phyloP scores from a whole-genome alignment of 1,284 basidiomycete genomes.

The Boletus smithii region DNA sequence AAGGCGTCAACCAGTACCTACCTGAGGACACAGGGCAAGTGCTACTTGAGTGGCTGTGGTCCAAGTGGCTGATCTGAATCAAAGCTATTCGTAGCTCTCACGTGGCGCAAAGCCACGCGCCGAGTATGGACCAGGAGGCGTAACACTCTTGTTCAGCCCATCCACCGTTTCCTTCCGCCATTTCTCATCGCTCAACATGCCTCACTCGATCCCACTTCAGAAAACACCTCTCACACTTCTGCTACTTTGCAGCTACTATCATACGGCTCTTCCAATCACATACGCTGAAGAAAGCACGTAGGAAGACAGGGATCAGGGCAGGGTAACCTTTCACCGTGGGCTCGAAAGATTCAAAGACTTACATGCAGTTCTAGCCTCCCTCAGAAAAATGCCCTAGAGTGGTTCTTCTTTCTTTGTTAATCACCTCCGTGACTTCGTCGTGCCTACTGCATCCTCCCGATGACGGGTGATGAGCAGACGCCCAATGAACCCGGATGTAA shows the following conservation, averaged over 20 bases:
- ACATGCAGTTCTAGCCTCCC: constrained; percentile 2
- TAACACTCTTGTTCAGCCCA: constrained; percentile 36
- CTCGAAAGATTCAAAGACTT: constrained; percentile 10
- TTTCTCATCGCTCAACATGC: constrained; percentile 31
- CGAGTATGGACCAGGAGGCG: constrained; percentile 31
- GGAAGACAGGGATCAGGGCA: constrained; percentile 26
- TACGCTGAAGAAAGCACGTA: not conserved
- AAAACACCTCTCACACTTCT: constrained; percentile 3
- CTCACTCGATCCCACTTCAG: constrained; percentile 14
- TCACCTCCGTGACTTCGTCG: not conserved
- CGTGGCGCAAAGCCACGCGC: constrained; percentile 33
- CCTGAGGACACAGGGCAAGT: too few relatives aligned
- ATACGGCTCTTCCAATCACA: not conserved
- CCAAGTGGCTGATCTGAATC: constrained; percentile 19
- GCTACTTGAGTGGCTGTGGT: not conserved
- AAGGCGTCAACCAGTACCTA: not conserved
- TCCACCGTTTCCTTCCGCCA: constrained; percentile 29
- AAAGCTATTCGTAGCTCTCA: constrained; percentile 24
- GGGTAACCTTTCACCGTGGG: constrained; percentile 18
- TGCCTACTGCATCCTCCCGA: constrained; percentile 21
- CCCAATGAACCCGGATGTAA: constrained; percentile 7
- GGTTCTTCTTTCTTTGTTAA: not conserved
- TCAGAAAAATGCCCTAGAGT: not conserved
- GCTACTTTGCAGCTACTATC: not conserved
- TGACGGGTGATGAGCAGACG: constrained; percentile 17